Evolutionary conservation across 192 early-diverging fungal species (phyloP), one percentile per base, ranked within the genome.

Genomic region (Phlyctochytrium arcticum): DNA sequence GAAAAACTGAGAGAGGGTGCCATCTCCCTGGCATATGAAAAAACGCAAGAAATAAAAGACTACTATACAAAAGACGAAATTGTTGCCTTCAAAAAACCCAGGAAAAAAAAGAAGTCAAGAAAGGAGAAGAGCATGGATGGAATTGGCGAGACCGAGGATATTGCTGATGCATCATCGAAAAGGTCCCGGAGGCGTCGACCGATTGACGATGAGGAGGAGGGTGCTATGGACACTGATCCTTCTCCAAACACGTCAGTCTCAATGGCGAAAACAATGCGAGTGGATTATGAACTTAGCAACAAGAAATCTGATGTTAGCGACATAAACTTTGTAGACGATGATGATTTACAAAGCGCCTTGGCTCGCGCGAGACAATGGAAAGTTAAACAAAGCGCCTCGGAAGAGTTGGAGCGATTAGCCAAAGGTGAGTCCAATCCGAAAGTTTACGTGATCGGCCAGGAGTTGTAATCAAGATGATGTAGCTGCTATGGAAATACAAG

Each of bases 271-370:
- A n/a, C n/a, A n/a, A n/a, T n/a, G n/a, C n/a, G n/a, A n/a, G n/a
- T n/a, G n/a, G 71, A 83, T 44, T 74, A 51, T 62, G 53, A 46
- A 10, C 36, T 58, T 31, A 80, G 75, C 61, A 73, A 73, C 30
- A 42, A 54, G 6, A 67, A 67, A 21, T 39, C 65, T 27, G 48
- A 71, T 30, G 48, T 79, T 42, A 62, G 65, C 27, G 84, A 89
- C n/a, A 61, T 83, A 10, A 94, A 90, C 65, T 88, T 88, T 78
- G 92, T 95, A 15, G 96, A 98, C 62, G 96, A 98, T 67, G 94
- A 96, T 62, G 96, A 98, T 54, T 67, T 98, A 37, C 93, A 96
- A 59, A 68, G 72, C 23, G 91, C 93, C 8, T 72, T 98, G n/a
- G 85, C 92, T 0, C 73, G 83, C 8, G 79, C 91, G 10, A 80